These are phyloP conservation scores for Komagataella kurtzmanii DNA, from an alignment of 805 yeast species.

Conservation along the genomic window DNA sequence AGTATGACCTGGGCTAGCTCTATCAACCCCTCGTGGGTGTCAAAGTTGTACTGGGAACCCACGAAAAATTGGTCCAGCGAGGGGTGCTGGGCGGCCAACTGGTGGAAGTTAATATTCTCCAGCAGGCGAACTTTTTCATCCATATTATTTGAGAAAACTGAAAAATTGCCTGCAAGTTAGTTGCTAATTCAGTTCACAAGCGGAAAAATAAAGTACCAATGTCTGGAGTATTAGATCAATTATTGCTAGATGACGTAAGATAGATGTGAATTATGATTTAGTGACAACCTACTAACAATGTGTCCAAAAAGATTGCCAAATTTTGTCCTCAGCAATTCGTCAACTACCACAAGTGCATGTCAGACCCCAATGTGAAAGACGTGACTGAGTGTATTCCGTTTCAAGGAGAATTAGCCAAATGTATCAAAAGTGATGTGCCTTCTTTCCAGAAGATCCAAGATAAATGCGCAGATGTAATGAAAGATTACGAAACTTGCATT, in stretches of 20 bases:
- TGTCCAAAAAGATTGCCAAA: conserved; percentile 35
- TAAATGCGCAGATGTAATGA: conserved; percentile 43
- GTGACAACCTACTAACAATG: not conserved
- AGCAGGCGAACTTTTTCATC: not conserved
- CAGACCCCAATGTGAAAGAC: conserved; percentile 35
- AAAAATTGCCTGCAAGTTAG: not conserved
- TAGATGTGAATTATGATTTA: not conserved
- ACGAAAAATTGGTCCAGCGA: not conserved
- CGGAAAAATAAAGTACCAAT: conserved; percentile 9
- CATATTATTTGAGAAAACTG: not conserved
- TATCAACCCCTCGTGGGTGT: conserved; percentile 9
- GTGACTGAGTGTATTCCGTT: conserved; percentile 36
- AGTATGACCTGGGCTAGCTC: conserved; percentile 11
- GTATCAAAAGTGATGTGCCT: conserved; percentile 57
- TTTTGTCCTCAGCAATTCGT: conserved; percentile 64
- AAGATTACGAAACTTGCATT: conserved; percentile 57
- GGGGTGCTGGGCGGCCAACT: not conserved
- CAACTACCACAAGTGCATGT: conserved; percentile 61
- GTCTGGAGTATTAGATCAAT: conserved; percentile 49
- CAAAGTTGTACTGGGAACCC: conserved; percentile 9
- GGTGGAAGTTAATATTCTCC: not conserved
- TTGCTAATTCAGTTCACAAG: not conserved
- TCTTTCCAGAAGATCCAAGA: conserved; percentile 56
- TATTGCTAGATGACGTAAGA: conserved; percentile 57
- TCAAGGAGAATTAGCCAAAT: conserved; percentile 43